phyloP scores from a whole-genome alignment of 257 asterid genomes.

The Petunia secreta region DNA sequence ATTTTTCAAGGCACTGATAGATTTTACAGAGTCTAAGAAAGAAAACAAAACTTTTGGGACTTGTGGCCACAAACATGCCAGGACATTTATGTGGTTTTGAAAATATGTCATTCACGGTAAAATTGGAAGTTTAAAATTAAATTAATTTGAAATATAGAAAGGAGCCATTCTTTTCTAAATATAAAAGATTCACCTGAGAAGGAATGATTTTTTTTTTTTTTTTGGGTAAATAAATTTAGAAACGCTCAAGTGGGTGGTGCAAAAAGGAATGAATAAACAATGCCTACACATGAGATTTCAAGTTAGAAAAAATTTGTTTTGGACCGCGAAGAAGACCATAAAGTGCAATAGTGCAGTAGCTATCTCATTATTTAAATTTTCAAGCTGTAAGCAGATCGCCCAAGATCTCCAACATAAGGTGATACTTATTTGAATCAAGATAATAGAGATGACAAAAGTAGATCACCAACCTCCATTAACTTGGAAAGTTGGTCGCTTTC shows the following conservation, averaged over 20 bases:
- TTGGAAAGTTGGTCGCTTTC: slow-evolving; percentile 86
- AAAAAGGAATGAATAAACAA: background rate
- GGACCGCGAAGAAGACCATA: slow-evolving; percentile 2
- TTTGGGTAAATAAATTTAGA: too few species aligned
- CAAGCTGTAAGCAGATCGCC: background rate
- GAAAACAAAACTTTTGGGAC: too few species aligned
- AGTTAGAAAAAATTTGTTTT: background rate
- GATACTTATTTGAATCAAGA: background rate
- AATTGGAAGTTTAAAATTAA: too few species aligned
- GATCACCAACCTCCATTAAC: slow-evolving; percentile 75
- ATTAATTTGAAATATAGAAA: too few species aligned
- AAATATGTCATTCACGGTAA: too few species aligned
- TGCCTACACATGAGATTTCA: slow-evolving; percentile 3
- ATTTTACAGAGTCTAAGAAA: too few species aligned
- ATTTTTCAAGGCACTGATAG: too few species aligned
- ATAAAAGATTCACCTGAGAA: background rate
- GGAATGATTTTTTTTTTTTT: background rate
- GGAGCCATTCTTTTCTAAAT: background rate
- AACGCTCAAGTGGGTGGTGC: too few species aligned
- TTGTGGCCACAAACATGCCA: too few species aligned
- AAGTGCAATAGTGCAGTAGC: background rate
- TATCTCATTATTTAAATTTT: background rate
- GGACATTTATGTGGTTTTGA: too few species aligned
- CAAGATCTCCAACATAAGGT: background rate
- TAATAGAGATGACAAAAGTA: slow-evolving; percentile 1